Base-by-base conservation (phyloP, 768 basidiomycete genomes). In the Pisolithus microcarpus region DNA sequence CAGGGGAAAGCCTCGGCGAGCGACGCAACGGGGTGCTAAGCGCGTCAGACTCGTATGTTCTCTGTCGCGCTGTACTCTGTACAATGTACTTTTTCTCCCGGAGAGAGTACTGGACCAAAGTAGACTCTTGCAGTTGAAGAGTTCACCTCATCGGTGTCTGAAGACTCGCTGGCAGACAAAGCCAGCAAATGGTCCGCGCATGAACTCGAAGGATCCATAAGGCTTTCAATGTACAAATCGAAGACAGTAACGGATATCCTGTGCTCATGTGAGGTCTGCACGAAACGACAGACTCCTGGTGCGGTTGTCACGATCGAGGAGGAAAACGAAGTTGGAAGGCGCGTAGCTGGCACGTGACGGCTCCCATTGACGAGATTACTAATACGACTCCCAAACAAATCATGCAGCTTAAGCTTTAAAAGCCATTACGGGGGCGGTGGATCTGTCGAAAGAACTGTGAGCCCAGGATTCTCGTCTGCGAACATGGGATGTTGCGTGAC, bases 41-140 rank as follows among this genome's bases (percentile, higher is more conserved):
- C 50, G 57, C 42, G 54, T 51, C 50, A 54, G 61, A 42, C 63
- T 62, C 53, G 60, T 59, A 62, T 39, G 59, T 62, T 51, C 53
- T 56, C n/a, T 63, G 56, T 55, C 61, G 64, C 54, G 65, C 59
- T 23, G 63, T 55, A 43, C 69, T 58, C 7, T 40, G 53, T 38
- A 72, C 62, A 21, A 67, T 59, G 53, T 74, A 72, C 50, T 67
- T 70, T 56, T 77, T 77, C 65, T 80, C 79, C n/a, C 34, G 78
- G 78, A 6, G 81, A 77, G 52, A 68, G 74, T 18, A 77, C 58
- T 30, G 77, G 74, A 9, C 76, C 79, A 63, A 79, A 77, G 60
- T 76, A 73, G 24, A 77, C 64, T 57, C 70, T 70, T 13, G 76
- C 72, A 23, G 70, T 61, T 43, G 72, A 67, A 11, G 72, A 70